These are phyloP conservation scores for Pyracantha coccinea DNA, from an alignment of 331 rosid genomes.

Conservation along the genomic window DNA sequence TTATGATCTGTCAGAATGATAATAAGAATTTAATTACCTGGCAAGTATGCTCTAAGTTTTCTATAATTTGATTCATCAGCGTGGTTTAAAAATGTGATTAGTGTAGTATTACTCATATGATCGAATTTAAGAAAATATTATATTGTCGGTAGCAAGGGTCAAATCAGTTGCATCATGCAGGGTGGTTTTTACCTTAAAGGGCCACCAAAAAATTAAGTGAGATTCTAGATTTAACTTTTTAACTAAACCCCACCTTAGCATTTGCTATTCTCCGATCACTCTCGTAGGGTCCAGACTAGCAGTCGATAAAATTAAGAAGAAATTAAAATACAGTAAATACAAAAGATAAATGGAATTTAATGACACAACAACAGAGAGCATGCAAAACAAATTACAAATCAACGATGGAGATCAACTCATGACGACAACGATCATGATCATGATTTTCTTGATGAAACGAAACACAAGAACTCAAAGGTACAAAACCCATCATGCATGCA, in stretches of 20 bases:
- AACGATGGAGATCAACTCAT: background rate
- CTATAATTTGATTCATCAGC: too few species aligned
- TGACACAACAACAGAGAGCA: background rate
- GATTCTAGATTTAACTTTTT: background rate
- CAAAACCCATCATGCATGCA: constrained; percentile 3
- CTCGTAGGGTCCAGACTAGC: background rate
- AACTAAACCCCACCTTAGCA: background rate
- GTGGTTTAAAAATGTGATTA: too few species aligned
- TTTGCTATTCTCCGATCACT: background rate
- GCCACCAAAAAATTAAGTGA: background rate
- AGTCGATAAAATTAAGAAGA: background rate
- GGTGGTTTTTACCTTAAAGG: background rate
- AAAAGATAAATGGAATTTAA: background rate
- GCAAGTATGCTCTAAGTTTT: too few species aligned
- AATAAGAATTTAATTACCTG: too few species aligned
- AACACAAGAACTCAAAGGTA: constrained; percentile 6
- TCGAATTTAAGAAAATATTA: too few species aligned
- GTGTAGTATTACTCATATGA: too few species aligned
- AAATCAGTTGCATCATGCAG: background rate
- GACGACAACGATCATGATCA: constrained; percentile 11
- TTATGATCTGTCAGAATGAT: too few species aligned
- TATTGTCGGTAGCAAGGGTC: background rate
- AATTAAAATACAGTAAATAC: background rate
- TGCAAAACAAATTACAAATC: constrained; percentile 5
- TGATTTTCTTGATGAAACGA: constrained; percentile 20